Evolutionary conservation across 2,329 filamentous ascomycete species (phyloP), one percentile per base, ranked within the genome.

Genomic region (Pyrenochaeta sp.): DNA sequence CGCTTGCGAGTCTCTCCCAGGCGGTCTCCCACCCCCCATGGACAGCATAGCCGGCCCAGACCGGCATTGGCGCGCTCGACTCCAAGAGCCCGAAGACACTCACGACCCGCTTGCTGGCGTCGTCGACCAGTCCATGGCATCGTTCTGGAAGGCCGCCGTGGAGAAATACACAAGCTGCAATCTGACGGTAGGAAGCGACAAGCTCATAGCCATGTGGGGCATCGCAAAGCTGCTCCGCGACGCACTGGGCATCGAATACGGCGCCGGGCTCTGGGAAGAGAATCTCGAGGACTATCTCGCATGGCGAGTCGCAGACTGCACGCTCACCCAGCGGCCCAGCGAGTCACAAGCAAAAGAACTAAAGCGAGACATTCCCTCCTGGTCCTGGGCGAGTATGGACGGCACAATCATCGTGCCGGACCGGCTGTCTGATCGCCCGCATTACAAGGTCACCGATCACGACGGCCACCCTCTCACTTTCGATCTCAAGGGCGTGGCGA

Each of bases 211-310:
- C 4, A 48, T 65, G 10, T 67, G 58, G 61, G 55, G 63, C n/a
- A 58, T 67, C 6, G 63, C 62, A 5, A 65, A 63, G 26, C 42
- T 62, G 6, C 44, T 65, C 9, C 48, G 57, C 2, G 63, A 65
- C 21, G 48, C 26, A 11, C 39, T 61, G 14, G 28, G 32, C 2
- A 48, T 45, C 7, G 50, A 54, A 27, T 67, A 63, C 26, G 60
- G 38, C 3, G 49, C 19, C 3, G 63, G 63, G 1, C 21, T 67
- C 11, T 66, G 61, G 60, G 46, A 56, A 38, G 18, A 49, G 3
- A 44, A 53, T 22, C 41, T 66, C 0, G 58, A 60, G 38, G 57
- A 67, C 19, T 61, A 67, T 17, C 28, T 67, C 10, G 44, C 57
- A 1, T 67, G 61, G 63, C 43, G 49, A 9, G 58, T 61, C 3